Base-by-base conservation (phyloP, 345 rosid species). In the Adansonia digitata region DNA sequence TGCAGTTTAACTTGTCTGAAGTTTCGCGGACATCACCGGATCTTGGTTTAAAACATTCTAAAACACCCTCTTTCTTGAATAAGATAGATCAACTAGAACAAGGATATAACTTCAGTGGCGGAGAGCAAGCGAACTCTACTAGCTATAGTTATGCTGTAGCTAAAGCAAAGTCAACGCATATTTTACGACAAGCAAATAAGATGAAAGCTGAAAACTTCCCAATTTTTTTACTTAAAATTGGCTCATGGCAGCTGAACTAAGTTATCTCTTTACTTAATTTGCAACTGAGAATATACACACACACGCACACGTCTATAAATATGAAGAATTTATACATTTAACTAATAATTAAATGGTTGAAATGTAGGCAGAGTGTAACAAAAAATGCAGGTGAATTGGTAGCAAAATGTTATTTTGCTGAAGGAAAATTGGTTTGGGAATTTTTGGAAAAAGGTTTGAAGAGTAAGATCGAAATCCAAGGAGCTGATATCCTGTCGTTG, bases 361-460 rank as follows among this genome's bases (percentile, higher is more conserved):
- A 3, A 10, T 56, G 45, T 40, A 5, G 64, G 71, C 78, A 87
- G 91, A 84, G 82, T 65, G 77, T 45, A 2, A 20, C 86, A 0
- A 64, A 0, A 18, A 22, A 85, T 55, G 86, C 84, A 67, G 81
- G 79, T 11, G 90, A 88, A 40, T 67, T 91, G 72, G 84, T 82
- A 61, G 93, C 86, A 0, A 93, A 91, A 75, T 79, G 86, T 29
- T 87, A 87, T 68, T 91, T 79, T 75, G 85, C 91, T 1, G 90
- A 83, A 74, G 79, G 51, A 55, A 91, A 77, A 75, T 69, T 91
- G 77, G 85, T 91, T 0, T 91, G 98, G 98, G 92, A 93, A 55
- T 45, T 84, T 56, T 77, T 90, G 39, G 72, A 75, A 12, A 15
- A 69, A 0, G 72, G 70, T 5, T 77, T 80, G 35, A 90, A 88